Base-by-base conservation (phyloP, 179 eudicot species). In the Vitellaria paradoxa region DNA sequence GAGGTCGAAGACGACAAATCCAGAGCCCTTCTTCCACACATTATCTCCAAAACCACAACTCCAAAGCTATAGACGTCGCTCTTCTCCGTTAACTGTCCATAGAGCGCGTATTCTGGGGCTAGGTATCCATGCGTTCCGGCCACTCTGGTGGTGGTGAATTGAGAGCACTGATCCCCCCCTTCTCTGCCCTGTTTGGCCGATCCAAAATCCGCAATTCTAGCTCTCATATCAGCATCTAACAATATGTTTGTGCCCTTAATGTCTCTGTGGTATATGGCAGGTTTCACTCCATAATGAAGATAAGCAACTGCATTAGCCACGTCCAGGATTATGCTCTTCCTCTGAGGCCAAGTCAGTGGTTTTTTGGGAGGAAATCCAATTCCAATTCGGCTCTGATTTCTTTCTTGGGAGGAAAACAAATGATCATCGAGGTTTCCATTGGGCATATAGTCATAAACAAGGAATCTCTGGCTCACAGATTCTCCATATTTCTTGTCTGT, bases 31-130 rank as follows among this genome's bases (percentile, higher is more conserved):
- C 92, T 90, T 68, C 97, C 93, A 59, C 94, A 85, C 93, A 92
- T 86, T 13, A 85, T 91, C 86, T 92, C 97, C 78, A 92, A 77
- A 67, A 92, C 82, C 12, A 92, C 97, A 18, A 92, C 91, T 37
- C 94, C 94, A 20, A 92, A 92, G 82, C 97, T 92, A 37, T 92
- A 92, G 49, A 92, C 97, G 46, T 92, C 97, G 42, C 97, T 92
- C 79, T 91, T 92, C 77, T 86, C 97, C 1, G 95, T 92, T 55
- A 92, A 66, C 75, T 92, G 97, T 65, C 97, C 97, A 26, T 92
- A 92, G 15, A 92, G 87, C 0, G 97, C 97, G 56, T 92, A 92
- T 73, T 90, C 94, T 0, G 94, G 97, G 17, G 94, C 97, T 59
- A 92, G 72, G 70, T 92, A 92, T 10, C 97, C 94, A 56, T 92